Conservation (phyloP, 192 early-diverging fungal species). For the Thoreauomyces humboldtii region DNA sequence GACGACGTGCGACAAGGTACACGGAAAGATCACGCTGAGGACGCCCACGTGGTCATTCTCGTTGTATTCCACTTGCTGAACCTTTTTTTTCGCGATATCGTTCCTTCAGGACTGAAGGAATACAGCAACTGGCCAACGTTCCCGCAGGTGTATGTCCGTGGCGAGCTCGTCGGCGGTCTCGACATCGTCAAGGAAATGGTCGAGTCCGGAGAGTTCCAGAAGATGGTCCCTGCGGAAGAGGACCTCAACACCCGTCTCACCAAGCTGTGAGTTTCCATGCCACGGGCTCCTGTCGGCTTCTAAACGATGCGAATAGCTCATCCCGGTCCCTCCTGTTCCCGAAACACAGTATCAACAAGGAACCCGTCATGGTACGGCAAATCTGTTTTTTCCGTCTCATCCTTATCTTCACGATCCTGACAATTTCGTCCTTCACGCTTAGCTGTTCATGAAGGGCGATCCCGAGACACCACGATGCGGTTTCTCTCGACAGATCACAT, state of each 20-base stretch:
- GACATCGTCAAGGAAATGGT: conserved; percentile 63
- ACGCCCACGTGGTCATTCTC: too few relatives aligned
- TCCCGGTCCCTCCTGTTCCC: not conserved
- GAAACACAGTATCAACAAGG: conserved; percentile 44
- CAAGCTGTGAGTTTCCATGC: conserved; percentile 43
- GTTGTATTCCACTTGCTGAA: not conserved
- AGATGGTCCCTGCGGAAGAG: conserved; percentile 43
- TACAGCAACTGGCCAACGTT: conserved; percentile 94
- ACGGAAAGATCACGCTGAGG: too few relatives aligned
- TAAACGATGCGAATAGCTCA: too few relatives aligned
- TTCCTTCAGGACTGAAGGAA: conserved; percentile 63
- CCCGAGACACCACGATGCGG: conserved; percentile 85
- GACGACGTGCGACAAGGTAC: conserved; percentile 85
- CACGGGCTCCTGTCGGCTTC: too few relatives aligned
- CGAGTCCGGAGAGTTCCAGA: conserved; percentile 51
- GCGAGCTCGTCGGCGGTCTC: conserved; percentile 55
- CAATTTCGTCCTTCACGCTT: not conserved
- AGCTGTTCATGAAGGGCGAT: conserved; percentile 93
- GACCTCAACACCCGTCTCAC: conserved; percentile 40
- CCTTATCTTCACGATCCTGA: too few relatives aligned
- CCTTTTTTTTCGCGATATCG: too few relatives aligned
- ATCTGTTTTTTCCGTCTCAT: too few relatives aligned
- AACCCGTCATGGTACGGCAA: conserved; percentile 41
- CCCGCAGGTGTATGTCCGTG: conserved; percentile 72
- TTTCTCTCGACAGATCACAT: conserved; percentile 66